Evolutionary conservation across 2,329 filamentous ascomycete genomes (phyloP).

Genomic region (Ambrosiella beaveri): DNA sequence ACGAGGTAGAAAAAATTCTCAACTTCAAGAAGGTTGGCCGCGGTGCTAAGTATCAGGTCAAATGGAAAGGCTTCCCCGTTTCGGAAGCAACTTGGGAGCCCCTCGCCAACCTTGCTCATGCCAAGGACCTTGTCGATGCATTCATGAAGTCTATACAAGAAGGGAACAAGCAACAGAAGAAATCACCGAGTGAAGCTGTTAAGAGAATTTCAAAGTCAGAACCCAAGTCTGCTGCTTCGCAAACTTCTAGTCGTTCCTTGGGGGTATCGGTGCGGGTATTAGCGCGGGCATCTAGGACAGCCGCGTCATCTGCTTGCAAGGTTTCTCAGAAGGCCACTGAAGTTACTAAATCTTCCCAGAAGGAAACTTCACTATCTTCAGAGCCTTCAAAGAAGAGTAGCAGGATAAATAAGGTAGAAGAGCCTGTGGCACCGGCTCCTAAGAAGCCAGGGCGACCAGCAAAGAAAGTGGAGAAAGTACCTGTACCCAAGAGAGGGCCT

Average conservation of each 20-base stretch:
- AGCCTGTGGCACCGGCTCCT: no score
- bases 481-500: neutral
- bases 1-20: constrained; percentile 31
- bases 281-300: no score
- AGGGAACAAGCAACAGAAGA: constrained; percentile 16
- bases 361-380: no score
- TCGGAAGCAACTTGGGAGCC: constrained; percentile 38
- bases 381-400: no score
- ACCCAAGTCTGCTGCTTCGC: neutral
- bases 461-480: neutral
- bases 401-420: no score
- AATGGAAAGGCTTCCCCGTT: constrained; percentile 33
- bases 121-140: constrained; percentile 20
- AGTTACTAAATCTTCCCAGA: no score
- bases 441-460: no score
- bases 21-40: constrained; percentile 23
- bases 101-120: constrained; percentile 26
- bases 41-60: constrained; percentile 30
- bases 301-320: no score
- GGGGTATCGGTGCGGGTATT: no score
- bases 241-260: no score
- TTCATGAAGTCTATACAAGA: constrained; percentile 16
- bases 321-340: no score
- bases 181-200: neutral
- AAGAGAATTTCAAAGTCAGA: neutral